These are phyloP conservation scores for Halophytophthora batemanensis DNA, from an alignment of 352 stramenopile genomes.

Conservation along the genomic window DNA sequence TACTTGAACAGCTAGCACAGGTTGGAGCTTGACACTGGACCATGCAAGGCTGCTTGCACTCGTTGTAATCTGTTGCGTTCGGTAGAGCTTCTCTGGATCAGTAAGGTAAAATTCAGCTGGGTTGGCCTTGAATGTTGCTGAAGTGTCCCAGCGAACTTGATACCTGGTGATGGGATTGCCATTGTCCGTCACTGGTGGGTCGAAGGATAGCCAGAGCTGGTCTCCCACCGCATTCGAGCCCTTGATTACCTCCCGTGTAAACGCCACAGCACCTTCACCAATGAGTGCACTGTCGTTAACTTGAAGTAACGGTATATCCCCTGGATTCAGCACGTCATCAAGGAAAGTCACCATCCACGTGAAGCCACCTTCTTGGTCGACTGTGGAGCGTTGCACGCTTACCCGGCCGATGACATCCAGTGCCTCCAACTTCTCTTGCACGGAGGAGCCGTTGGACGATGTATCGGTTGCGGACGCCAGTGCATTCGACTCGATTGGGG, in stretches of 20 bases:
- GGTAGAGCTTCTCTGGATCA: conserved; percentile 51
- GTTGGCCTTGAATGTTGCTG: conserved; percentile 42
- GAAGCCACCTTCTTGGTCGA: conserved; percentile 58
- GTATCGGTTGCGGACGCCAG: conserved; percentile 32
- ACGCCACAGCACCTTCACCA: conserved; percentile 41
- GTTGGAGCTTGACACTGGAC: conserved; percentile 35
- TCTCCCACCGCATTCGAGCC: conserved; percentile 69
- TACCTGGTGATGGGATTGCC: conserved; percentile 68
- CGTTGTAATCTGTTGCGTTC: conserved; percentile 50
- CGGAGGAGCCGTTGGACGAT: conserved; percentile 44
- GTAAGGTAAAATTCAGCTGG: conserved; percentile 45
- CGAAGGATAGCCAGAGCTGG: conserved; percentile 76
- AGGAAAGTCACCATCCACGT: conserved; percentile 74
- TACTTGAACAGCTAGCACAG: conserved; percentile 41
- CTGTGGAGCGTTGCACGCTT: conserved; percentile 39
- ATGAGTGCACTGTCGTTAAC: conserved; percentile 30
- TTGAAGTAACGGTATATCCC: conserved; percentile 50
- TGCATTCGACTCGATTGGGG: conserved; percentile 48
- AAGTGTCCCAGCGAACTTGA: conserved; percentile 65
- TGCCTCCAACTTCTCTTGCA: conserved; percentile 74
- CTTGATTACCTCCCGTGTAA: conserved; percentile 49
- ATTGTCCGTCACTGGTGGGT: conserved; percentile 57
- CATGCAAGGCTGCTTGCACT: conserved; percentile 52
- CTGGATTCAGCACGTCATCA: conserved; percentile 61
- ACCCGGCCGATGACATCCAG: conserved; percentile 49